Conservation (phyloP, 768 basidiomycete species). For the Chalciporus chontae region DNA sequence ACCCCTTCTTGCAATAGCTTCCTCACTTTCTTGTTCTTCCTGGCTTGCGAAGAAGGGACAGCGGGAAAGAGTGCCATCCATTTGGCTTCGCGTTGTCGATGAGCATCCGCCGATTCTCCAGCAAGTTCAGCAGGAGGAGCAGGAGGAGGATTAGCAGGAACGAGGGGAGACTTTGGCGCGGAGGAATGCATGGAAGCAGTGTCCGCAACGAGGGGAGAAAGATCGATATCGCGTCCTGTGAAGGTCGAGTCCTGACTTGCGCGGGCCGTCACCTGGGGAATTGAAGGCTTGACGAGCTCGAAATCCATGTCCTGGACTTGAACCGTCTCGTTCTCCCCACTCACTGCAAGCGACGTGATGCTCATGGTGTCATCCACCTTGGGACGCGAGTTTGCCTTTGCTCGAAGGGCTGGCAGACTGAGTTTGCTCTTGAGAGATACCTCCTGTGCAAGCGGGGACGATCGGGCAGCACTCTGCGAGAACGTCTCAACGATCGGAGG, state of each 20-base stretch:
- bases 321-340: slow-evolving; percentile 49
- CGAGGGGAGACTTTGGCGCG: slow-evolving; percentile 25
- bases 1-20: slow-evolving; percentile 75
- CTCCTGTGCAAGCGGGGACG: slow-evolving; percentile 28
- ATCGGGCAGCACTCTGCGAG: slow-evolving; percentile 28
- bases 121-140: slow-evolving; percentile 14
- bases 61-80: slow-evolving; percentile 69
- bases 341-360: slow-evolving; percentile 19
- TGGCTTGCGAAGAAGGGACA: slow-evolving; percentile 55
- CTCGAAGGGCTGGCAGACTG: slow-evolving; percentile 62
- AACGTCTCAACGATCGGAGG: slow-evolving; percentile 37
- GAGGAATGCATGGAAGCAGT: slow-evolving; percentile 40
- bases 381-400: slow-evolving; percentile 30
- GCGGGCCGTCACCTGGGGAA: slow-evolving; percentile 41
- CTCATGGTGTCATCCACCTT: slow-evolving; percentile 32
- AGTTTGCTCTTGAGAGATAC: slow-evolving; percentile 53
- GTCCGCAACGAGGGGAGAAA: slow-evolving; percentile 33
- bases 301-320: slow-evolving; percentile 83
- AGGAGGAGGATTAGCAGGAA: slow-evolving; percentile 5
- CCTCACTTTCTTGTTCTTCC: slow-evolving; percentile 77
- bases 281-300: slow-evolving; percentile 65
- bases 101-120: slow-evolving; percentile 44
- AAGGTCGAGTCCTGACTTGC: slow-evolving; percentile 54
- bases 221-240: slow-evolving; percentile 27
- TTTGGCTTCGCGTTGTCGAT: slow-evolving; percentile 70